A percentile compares a stretch with the other conserved stretches of the same genome.
Evolutionary conservation across 139 green algal species (phyloP).

Genomic region (Diplosphaera chodatii): DNA sequence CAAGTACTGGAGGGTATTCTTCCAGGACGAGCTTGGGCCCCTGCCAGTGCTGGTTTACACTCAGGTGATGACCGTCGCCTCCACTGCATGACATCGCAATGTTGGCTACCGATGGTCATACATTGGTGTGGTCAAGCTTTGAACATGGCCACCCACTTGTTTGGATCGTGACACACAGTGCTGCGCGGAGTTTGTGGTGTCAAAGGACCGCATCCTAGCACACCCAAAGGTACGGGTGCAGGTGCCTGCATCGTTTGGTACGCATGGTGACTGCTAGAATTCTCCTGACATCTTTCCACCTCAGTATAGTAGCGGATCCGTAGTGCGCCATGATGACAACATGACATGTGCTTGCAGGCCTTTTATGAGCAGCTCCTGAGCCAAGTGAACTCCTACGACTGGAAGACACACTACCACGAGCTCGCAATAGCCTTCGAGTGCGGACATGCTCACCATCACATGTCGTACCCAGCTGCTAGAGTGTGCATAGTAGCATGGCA

Average conservation of each 20-base stretch:
- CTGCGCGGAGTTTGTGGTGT: slow-evolving; percentile 24
- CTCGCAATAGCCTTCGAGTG: neutral
- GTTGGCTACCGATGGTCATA: too few species aligned
- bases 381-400: neutral
- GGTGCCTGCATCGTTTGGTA: too few species aligned
- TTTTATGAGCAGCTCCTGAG: neutral
- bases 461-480: neutral
- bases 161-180: neutral
- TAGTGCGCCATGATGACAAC: neutral
- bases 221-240: neutral
- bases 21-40: slow-evolving; percentile 3
- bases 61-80: neutral
- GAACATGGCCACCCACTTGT: too few species aligned
- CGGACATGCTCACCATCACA: neutral
- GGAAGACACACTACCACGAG: neutral
- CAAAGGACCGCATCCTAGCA: slow-evolving; percentile 11
- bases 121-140: too few species aligned
- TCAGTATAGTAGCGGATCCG: too few species aligned
- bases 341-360: neutral
- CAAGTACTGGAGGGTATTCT: neutral
- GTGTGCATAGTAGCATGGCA: neutral
- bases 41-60: slow-evolving; percentile 10
- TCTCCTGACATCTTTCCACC: too few species aligned
- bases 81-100: too few species aligned
- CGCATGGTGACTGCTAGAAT: too few species aligned